Evolutionary conservation across 257 asterid genomes (phyloP).

Genomic region (Jacaranda copaia): DNA sequence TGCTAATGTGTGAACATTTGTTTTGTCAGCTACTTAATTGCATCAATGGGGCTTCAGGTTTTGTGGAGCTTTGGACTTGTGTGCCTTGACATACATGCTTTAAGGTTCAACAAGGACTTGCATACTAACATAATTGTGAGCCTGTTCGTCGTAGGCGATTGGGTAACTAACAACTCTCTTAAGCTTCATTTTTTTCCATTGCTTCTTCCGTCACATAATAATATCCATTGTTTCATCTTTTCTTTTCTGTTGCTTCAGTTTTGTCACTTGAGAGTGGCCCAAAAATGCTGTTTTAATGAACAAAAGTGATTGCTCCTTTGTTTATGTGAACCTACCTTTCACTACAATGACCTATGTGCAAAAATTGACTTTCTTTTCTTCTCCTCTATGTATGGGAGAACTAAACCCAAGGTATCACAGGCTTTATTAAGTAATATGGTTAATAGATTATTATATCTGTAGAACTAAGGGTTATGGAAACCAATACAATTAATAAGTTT

Average conservation of each 20-base stretch:
- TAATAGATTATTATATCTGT: neutral
- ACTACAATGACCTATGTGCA: neutral
- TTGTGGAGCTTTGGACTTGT: slow-evolving; percentile 93
- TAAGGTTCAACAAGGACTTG: slow-evolving; percentile 78
- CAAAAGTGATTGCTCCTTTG: slow-evolving; percentile 10
- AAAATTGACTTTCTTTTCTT: neutral
- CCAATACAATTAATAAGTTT: neutral
- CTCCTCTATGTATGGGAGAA: neutral
- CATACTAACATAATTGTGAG: slow-evolving; percentile 69
- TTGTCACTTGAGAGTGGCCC: slow-evolving; percentile 14
- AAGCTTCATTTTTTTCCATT: slow-evolving; percentile 13
- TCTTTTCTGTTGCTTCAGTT: neutral
- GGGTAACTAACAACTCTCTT: slow-evolving; percentile 62
- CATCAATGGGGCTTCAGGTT: slow-evolving; percentile 95
- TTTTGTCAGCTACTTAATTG: slow-evolving; percentile 81
- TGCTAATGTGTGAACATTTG: slow-evolving; percentile 37
- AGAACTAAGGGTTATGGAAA: no score
- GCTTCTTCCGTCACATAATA: neutral
- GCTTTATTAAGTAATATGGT: slow-evolving; percentile 13
- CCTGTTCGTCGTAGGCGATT: slow-evolving; percentile 88
- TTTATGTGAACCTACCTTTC: slow-evolving; percentile 14
- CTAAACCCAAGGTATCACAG: neutral
- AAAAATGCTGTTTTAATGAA: slow-evolving; percentile 1
- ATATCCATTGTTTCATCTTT: slow-evolving; percentile 2
- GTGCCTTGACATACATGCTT: slow-evolving; percentile 85